These are phyloP conservation scores for Camelina neglecta DNA, from an alignment of 345 rosid genomes.

Conservation along the genomic window DNA sequence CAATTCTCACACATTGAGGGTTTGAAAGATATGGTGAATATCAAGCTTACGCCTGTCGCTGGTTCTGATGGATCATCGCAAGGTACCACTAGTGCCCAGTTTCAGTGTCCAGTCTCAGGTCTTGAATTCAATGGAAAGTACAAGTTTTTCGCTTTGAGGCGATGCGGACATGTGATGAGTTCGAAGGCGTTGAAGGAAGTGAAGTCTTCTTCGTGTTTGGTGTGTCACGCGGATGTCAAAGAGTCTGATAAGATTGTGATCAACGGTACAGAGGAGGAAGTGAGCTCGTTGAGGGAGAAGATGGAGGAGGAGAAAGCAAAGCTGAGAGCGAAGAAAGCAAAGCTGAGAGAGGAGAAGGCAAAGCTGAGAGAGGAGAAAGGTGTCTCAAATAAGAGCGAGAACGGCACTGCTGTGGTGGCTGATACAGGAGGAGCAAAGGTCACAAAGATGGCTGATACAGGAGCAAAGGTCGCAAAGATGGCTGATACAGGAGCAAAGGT, in stretches of 20 bases:
- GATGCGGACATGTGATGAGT: slow-evolving; percentile 94
- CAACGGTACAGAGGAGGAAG: slow-evolving; percentile 88
- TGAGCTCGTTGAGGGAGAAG: slow-evolving; percentile 60
- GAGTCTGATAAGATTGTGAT: slow-evolving; percentile 77
- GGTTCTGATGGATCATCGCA: slow-evolving; percentile 51
- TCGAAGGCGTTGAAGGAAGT: slow-evolving; percentile 91
- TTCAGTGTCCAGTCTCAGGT: slow-evolving; percentile 84
- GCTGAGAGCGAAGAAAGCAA: slow-evolving; percentile 61
- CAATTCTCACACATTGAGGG: slow-evolving; percentile 76
- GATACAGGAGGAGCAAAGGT: slow-evolving; percentile 58
- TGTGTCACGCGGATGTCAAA: slow-evolving; percentile 73
- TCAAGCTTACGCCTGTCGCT: slow-evolving; percentile 60
- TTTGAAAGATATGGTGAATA: slow-evolving; percentile 74
- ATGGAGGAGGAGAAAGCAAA: slow-evolving; percentile 73
- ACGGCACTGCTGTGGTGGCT: slow-evolving; percentile 37
- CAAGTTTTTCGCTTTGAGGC: slow-evolving; percentile 70
- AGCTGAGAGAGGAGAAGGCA: slow-evolving; percentile 59
- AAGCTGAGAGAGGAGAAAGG: slow-evolving; percentile 67
- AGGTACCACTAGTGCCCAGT: slow-evolving; percentile 49
- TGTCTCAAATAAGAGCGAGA: slow-evolving; percentile 56
- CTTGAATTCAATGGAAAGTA: slow-evolving; percentile 87
- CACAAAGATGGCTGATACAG: slow-evolving; percentile 38
- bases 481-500: slow-evolving; percentile 54
- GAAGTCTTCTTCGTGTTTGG: slow-evolving; percentile 82
- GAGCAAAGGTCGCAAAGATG: slow-evolving; percentile 55